Evolutionary conservation across 2,329 filamentous ascomycete species (phyloP), one percentile per base, ranked within the genome.

Genomic region (Tolypocladium nubicola): DNA sequence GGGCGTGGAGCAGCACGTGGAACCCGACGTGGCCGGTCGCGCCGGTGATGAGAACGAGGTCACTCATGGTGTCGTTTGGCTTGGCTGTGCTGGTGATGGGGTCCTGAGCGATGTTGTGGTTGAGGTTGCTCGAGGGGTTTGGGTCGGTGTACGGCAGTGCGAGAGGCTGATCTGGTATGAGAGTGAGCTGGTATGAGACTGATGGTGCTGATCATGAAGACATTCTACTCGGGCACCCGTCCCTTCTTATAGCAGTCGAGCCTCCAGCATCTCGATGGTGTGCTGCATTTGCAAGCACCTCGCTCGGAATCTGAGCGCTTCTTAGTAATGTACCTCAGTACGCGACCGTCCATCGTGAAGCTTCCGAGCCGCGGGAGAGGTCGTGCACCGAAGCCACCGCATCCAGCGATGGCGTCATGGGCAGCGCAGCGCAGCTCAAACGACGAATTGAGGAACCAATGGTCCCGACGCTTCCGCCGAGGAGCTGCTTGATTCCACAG

Each of bases 21-120:
- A 66, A 70, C 38, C 68, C 68, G 21, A 70, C 60, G 53, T 67
- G 63, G 57, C 68, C 67, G 37, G 67, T 67, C 41, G 61, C 65
- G n/a, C 68, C 69, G 19, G 68, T 71, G 26, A 70, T 53, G 49
- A 67, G 64, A 39, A 66, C 52, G 37, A 54, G 52, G 16, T 43
- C 39, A 16, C 52, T 26, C 52, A 54, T 54, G 38, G 16, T 43
- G 30, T 33, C 10, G 26, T 3, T 50, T 11, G 47, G 14, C 26
- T 33, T 10, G 16, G 14, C 16, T 13, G 35, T 33, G 35, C 26
- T 19, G 26, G 30, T 35, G 47, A 35, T 45, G 21, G 4, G 13
- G 10, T 5, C 13, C 6, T 4, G 47, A 26, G 19, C 6, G 45
- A n/a, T 49, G 23, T 10, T 30, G 45, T 14, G n/a, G 4, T 30